A percentile compares a stretch with the other conserved stretches of the same genome.
Conservation (phyloP, 192 early-diverging fungal genomes). For the Allomyces macrogynus region DNA sequence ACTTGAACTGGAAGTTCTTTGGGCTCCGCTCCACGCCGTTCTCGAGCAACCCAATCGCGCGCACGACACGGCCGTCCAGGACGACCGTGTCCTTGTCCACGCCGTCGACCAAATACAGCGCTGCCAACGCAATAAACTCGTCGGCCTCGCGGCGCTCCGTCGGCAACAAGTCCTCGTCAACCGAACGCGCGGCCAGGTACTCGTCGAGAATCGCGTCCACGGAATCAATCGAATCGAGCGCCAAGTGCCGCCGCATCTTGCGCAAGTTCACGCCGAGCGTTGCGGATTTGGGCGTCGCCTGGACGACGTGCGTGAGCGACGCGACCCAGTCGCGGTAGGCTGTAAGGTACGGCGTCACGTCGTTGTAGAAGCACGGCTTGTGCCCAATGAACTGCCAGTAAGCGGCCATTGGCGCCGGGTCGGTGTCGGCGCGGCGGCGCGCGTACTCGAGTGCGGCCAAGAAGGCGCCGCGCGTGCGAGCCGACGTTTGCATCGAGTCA, state of each 20-base stretch:
- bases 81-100: not conserved
- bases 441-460: no score
- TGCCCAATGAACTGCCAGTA: not conserved
- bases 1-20: slow-evolving; percentile 66
- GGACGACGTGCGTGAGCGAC: not conserved
- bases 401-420: no score
- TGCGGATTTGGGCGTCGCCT: not conserved
- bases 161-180: slow-evolving; percentile 1
- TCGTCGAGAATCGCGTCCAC: not conserved
- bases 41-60: slow-evolving; percentile 48
- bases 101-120: not conserved
- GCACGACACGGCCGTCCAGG: slow-evolving; percentile 3
- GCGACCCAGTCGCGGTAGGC: not conserved
- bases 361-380: not conserved
- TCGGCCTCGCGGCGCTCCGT: slow-evolving; percentile 6
- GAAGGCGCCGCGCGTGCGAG: no score
- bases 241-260: not conserved
- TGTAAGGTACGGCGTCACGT: not conserved
- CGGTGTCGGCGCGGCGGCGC: no score
- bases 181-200: not conserved
- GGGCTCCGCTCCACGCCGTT: slow-evolving; percentile 48
- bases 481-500: no score
- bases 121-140: not conserved
- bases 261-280: not conserved
- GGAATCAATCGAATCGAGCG: not conserved